phyloP scores from a whole-genome alignment of 1,139 yeast genomes.

The Hansenula lynferdii region DNA sequence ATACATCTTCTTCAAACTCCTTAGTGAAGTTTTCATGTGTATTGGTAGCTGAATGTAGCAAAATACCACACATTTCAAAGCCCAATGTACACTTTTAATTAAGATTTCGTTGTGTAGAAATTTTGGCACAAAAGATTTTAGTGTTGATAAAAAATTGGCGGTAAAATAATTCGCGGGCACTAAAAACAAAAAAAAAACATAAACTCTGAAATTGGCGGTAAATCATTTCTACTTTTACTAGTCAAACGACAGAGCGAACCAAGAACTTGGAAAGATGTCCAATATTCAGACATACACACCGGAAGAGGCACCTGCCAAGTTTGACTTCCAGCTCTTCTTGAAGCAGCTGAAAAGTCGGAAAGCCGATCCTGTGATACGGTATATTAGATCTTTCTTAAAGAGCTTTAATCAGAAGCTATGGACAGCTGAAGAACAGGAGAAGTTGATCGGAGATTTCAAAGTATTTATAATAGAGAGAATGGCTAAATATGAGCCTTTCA shows the following conservation, averaged over 20 bases:
- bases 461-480: constrained; percentile 66
- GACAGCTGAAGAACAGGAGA: constrained; percentile 72
- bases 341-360: constrained; percentile 63
- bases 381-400: constrained; percentile 71
- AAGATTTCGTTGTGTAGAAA: no score
- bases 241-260: not conserved
- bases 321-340: constrained; percentile 81
- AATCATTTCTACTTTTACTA: not conserved
- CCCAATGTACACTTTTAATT: no score
- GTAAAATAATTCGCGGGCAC: not conserved
- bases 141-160: not conserved
- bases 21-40: constrained; percentile 8
- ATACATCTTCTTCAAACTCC: constrained; percentile 8
- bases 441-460: constrained; percentile 71
- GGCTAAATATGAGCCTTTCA: constrained; percentile 67
- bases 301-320: constrained; percentile 21
- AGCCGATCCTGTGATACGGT: constrained; percentile 89
- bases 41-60: constrained; percentile 23
- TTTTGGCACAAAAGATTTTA: not conserved
- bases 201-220: not conserved
- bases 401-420: constrained; percentile 62
- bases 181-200: not conserved
- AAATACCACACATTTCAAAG: constrained; percentile 49
- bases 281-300: not conserved
- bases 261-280: not conserved